Evolutionary conservation across 352 stramenopile genomes (phyloP).

Genomic region (Phytophthora agathidicida): DNA sequence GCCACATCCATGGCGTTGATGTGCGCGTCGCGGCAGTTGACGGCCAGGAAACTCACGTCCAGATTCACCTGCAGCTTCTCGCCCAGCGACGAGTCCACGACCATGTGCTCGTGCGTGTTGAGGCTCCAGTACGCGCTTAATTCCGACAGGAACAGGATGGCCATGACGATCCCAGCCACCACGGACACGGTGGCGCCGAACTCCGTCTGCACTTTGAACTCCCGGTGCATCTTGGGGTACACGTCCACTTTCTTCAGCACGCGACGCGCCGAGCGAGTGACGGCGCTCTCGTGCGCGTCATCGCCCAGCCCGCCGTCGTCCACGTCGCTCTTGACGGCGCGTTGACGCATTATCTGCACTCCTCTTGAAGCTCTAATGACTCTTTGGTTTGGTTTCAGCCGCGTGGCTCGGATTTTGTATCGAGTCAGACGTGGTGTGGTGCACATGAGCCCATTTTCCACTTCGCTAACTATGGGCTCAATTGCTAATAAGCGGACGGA

Average conservation of each 20-base stretch:
- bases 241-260: conserved; percentile 89
- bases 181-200: conserved; percentile 73
- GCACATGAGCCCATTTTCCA: neutral
- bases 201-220: conserved; percentile 96
- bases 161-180: conserved; percentile 23
- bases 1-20: conserved; percentile 99
- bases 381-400: conserved; percentile 15
- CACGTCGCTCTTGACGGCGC: conserved; percentile 62
- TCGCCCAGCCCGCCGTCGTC: conserved; percentile 46
- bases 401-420: conserved; percentile 18
- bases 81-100: conserved; percentile 95
- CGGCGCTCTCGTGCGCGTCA: conserved; percentile 35
- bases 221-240: conserved; percentile 96
- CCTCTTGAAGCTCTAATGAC: conserved; percentile 1
- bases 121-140: conserved; percentile 80
- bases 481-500: conserved; percentile 21
- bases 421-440: conserved; percentile 9
- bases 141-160: conserved; percentile 67
- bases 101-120: conserved; percentile 93
- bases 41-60: conserved; percentile 97
- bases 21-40: conserved; percentile 97
- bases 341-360: conserved; percentile 55
- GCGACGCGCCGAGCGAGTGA: conserved; percentile 57
- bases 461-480: conserved; percentile 6
- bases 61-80: conserved; percentile 97